Evolutionary conservation across 345 rosid species (phyloP), one percentile per base, ranked within the genome.

Genomic region (Hibiscus mutabilis): DNA sequence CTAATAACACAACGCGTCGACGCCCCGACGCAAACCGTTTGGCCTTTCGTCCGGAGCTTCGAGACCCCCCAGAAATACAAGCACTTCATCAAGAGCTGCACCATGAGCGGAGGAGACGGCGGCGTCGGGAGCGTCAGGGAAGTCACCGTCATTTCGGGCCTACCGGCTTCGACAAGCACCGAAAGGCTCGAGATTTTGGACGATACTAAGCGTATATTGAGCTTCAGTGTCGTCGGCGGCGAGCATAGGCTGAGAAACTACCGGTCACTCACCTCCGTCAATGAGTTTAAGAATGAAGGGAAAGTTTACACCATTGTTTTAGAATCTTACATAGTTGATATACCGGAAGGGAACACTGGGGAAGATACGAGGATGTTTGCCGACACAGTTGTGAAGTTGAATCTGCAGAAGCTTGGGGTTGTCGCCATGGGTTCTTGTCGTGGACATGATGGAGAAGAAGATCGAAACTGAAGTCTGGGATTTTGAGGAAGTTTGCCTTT

Each of bases 141-240:
- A 52, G 95, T 92, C 8, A 84, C 90, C 0, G 87, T 90, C 0
- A 85, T 92, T 42, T 90, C 98, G 0, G 98, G 98, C 2, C 73
- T 92, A 12, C 98, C 96, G 16, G 98, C 96, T 0, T 88, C 91
- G 24, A 88, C 95, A 0, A 92, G 98, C 80, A 92, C 96, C 16
- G 96, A 92, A 80, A 76, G 90, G 73, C 81, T 92, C 0, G 98
- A 92, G 88, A 84, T 92, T 29, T 59, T 90, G 62, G 91, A 92
- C 56, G 95, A 92, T 0, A 81, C 84, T n/a, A 78, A 79, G 52
- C 94, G 83, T 21, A 71, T 90, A 22, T 46, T 90, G 16, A 92
- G 98, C 84, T 92, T 92, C 35, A 83, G 83, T 56, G 95, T 90
- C 0, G 86, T 90, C 1, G 98, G 96, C 0, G 98, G 98, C 0